Evolutionary conservation across 1,284 basidiomycete genomes (phyloP).

Genomic region (Phenoliferia sp.): DNA sequence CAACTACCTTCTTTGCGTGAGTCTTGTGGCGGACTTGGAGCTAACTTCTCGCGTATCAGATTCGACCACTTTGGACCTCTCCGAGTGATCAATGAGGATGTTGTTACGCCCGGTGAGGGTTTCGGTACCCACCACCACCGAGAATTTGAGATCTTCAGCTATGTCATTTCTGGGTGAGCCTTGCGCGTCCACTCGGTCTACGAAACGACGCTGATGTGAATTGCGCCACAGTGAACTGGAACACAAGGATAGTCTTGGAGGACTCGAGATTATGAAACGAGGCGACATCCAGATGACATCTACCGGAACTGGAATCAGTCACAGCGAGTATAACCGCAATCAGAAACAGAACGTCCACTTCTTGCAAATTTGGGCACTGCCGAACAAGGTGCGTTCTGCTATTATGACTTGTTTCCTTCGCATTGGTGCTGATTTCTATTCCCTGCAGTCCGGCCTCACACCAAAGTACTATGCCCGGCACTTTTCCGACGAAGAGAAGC

Average conservation of each 20-base stretch:
- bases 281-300: conserved; percentile 75
- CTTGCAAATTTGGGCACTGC: conserved; percentile 80
- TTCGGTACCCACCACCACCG: conserved; percentile 81
- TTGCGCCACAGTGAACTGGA: conserved; percentile 40
- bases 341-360: conserved; percentile 58
- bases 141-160: conserved; percentile 75
- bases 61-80: conserved; percentile 43
- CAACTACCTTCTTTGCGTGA: neutral
- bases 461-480: conserved; percentile 66
- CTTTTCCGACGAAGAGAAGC: conserved; percentile 76
- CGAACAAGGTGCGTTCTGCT: conserved; percentile 44
- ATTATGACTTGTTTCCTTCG: neutral
- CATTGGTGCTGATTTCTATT: too few species aligned
- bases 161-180: conserved; percentile 60
- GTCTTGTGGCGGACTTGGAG: neutral
- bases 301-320: conserved; percentile 77
- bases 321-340: conserved; percentile 64
- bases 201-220: conserved; percentile 39
- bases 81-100: conserved; percentile 77
- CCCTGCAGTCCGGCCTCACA: conserved; percentile 48
- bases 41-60: neutral
- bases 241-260: conserved; percentile 78
- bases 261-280: conserved; percentile 76
- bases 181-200: neutral
- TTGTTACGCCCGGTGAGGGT: conserved; percentile 68